These are phyloP conservation scores for Clitopilus passeckerianus DNA, from an alignment of 768 basidiomycete species.

Conservation along the genomic window DNA sequence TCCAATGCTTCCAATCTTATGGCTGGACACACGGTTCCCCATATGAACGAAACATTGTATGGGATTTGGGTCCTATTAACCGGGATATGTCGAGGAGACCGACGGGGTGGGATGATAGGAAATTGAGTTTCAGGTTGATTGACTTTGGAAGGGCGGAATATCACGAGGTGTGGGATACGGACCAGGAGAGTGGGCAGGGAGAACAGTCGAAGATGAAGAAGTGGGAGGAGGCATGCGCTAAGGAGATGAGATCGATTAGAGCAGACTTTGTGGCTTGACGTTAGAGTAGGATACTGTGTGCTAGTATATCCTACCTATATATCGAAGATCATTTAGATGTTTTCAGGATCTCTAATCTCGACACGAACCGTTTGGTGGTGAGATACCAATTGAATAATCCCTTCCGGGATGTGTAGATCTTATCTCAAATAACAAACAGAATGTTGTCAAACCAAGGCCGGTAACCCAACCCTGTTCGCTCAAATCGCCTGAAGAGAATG, in stretches of 20 bases:
- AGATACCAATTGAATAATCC: no score
- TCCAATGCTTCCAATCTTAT: background rate
- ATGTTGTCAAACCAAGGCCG: no score
- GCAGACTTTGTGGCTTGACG: no score
- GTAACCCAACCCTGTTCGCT: no score
- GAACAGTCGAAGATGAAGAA: background rate
- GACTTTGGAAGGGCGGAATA: background rate
- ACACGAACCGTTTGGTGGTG: no score
- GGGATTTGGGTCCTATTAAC: background rate
- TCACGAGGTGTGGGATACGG: background rate
- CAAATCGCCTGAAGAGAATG: no score
- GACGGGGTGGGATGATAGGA: background rate
- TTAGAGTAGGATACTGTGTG: no score
- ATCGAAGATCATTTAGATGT: no score
- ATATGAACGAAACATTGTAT: background rate
- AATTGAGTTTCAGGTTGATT: background rate
- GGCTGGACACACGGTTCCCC: conserved; percentile 2
- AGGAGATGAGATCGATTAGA: background rate
- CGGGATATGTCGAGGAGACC: background rate
- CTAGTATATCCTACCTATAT: no score
- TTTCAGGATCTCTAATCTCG: no score
- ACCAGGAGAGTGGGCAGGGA: background rate
- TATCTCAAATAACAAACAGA: no score
- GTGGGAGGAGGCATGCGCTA: background rate
- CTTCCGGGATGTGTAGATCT: no score